These are phyloP conservation scores for Aureobasidium sp. DNA, from an alignment of 2,329 filamentous ascomycete species.

Conservation along the genomic window DNA sequence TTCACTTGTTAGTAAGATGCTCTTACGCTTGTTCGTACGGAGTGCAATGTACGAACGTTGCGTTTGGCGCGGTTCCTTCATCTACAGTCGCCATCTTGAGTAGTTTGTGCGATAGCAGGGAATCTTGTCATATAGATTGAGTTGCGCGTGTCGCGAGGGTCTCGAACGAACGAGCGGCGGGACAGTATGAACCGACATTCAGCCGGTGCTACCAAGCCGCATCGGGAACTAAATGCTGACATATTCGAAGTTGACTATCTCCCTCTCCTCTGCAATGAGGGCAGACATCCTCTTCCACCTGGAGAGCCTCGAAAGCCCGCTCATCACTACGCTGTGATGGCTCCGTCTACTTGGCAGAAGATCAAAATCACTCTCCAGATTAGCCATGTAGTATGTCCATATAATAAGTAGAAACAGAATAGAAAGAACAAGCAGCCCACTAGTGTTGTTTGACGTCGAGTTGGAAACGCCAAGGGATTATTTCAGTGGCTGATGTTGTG, in stretches of 20 bases:
- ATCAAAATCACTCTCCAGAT: conserved; percentile 29
- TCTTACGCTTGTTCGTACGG: conserved; percentile 29
- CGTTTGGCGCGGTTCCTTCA: conserved; percentile 22
- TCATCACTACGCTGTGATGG: neutral
- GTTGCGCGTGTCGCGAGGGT: neutral
- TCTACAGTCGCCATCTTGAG: conserved; percentile 8
- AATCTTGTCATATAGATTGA: neutral
- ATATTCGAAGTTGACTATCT: neutral
- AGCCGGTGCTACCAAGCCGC: neutral
- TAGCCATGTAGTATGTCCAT: conserved; percentile 13
- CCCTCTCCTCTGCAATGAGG: neutral
- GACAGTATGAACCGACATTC: too few relatives aligned
- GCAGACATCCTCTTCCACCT: neutral
- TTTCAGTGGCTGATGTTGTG: neutral
- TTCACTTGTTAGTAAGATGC: conserved; percentile 19
- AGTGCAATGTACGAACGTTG: conserved; percentile 37
- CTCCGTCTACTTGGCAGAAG: conserved; percentile 11
- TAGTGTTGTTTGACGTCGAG: neutral
- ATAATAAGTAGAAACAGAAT: neutral
- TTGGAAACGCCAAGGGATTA: neutral
- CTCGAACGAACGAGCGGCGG: too few relatives aligned
- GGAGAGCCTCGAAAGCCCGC: neutral
- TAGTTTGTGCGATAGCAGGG: neutral
- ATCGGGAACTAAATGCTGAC: neutral
- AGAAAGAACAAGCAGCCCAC: neutral